A percentile compares a stretch with the other conserved stretches of the same genome.
phyloP scores from a whole-genome alignment of 2,329 filamentous ascomycete genomes.

The Trichocomaceae sp. region DNA sequence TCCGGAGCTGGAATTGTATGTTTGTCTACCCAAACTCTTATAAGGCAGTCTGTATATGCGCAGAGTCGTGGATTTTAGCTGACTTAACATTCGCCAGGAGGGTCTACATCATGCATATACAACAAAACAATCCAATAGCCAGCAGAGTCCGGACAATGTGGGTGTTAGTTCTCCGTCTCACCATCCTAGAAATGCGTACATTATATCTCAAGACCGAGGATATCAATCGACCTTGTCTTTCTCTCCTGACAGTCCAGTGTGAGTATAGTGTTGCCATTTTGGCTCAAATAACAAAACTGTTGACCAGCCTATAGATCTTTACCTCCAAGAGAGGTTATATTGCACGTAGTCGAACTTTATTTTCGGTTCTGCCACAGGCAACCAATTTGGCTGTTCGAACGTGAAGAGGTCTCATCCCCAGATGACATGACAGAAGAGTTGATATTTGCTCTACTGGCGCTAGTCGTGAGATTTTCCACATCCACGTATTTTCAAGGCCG shows the following conservation, averaged over 20 bases:
- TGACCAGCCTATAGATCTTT: neutral
- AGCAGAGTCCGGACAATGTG: neutral
- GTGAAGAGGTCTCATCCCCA: constrained; percentile 14
- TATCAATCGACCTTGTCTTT: neutral
- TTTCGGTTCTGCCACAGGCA: constrained; percentile 21
- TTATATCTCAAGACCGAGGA: neutral
- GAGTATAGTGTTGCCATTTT: neutral
- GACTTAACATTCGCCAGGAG: neutral
- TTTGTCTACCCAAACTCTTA: neutral
- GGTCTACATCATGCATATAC: neutral
- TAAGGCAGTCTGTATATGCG: too few species aligned
- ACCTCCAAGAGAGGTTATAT: constrained; percentile 12
- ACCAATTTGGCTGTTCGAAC: constrained; percentile 21
- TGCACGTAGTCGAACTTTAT: constrained; percentile 14
- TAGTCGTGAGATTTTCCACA: constrained; percentile 17
- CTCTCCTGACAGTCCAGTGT: neutral
- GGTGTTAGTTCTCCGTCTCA: neutral
- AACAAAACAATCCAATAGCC: neutral
- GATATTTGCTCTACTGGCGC: constrained; percentile 16
- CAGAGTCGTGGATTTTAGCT: neutral
- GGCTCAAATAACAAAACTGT: neutral
- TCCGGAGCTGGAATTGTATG: constrained; percentile 10
- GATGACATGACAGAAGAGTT: constrained; percentile 15
- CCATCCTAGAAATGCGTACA: neutral
- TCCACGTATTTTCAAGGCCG: constrained; percentile 12